Base-by-base conservation (phyloP, 179 eudicot genomes). In the Sideroxylon spinosum region DNA sequence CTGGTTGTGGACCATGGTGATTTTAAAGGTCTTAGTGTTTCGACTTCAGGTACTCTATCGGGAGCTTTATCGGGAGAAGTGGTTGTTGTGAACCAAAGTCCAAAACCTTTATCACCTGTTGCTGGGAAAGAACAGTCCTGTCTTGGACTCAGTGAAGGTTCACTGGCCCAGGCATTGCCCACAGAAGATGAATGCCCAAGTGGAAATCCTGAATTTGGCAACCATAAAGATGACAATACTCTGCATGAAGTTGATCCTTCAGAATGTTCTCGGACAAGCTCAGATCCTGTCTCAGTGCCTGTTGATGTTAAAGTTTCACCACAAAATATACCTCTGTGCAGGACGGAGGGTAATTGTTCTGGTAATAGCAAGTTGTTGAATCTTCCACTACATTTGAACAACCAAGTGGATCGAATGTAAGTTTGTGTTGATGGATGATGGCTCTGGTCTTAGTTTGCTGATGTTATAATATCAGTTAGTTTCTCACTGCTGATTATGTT, bases 371-470 rank as follows among this genome's bases (percentile, higher is more conserved):
- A 79, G 61, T 74, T 19, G 46, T 71, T 68, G 73, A 77, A 76
- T 71, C 84, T 81, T 75, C 44, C 63, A 19, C 59, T 63, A 26
- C 84, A 78, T 71, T 84, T 78, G 56, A 29, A 64, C 28, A 61
- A 76, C 75, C 77, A 82, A 77, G 82, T 78, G 66, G 68, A 76
- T 82, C 55, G 55, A 82, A 76, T 80, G 97, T 93, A 90, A 81
- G 89, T 73, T 71, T 53, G 7, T 66, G 49, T 57, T 70, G 20
- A 5, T 19, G 16, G 37, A 1, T 32, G 37, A 32, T 32, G 37
- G n/a, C n/a, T n/a, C n/a, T n/a, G n/a, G n/a, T n/a, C n/a, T n/a
- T n/a, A 32, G 37, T 32, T 32, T 32, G 37, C 4, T 52, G 76
- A 53, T 73, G 76, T 26, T 9, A 55, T 49, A 32, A 22, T 17